Conservation (phyloP, 768 basidiomycete genomes). For the Tricholoma saponaceum region DNA sequence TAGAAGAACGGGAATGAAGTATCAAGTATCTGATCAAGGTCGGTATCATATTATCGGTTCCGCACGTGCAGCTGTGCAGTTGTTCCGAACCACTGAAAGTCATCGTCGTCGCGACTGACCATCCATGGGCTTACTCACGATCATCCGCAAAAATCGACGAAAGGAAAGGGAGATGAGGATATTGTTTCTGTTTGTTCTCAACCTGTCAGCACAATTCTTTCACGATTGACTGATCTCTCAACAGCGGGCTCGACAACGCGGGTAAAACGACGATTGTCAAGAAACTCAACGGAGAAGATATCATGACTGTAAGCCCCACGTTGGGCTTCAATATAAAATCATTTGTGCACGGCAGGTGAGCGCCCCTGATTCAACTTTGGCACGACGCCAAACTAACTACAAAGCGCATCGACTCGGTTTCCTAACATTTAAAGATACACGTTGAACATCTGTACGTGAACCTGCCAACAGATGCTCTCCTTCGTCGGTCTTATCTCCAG, state of each 20-base stretch:
- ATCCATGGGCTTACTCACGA: constrained; percentile 91
- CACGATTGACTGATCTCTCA: constrained; percentile 6
- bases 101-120: neutral
- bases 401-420: constrained; percentile 8
- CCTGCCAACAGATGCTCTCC: neutral
- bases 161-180: constrained; percentile 98
- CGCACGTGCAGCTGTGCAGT: neutral
- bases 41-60: constrained; percentile 1
- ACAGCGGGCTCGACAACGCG: constrained; percentile 94
- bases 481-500: neutral
- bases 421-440: constrained; percentile 48
- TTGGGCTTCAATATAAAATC: constrained; percentile 99
- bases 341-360: constrained; percentile 83
- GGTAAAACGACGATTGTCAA: constrained; percentile 99
- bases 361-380: constrained; percentile 25
- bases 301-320: constrained; percentile 84
- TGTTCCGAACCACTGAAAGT: neutral
- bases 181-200: constrained; percentile 65
- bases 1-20: neutral
- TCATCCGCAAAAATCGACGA: constrained; percentile 92
- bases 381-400: constrained; percentile 14
- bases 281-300: constrained; percentile 91
- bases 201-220: constrained; percentile 3
- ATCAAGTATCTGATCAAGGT: constrained; percentile 1
- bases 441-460: constrained; percentile 69